Evolutionary conservation across 805 yeast genomes (phyloP).

Genomic region (Myxozyma mucilagina): DNA sequence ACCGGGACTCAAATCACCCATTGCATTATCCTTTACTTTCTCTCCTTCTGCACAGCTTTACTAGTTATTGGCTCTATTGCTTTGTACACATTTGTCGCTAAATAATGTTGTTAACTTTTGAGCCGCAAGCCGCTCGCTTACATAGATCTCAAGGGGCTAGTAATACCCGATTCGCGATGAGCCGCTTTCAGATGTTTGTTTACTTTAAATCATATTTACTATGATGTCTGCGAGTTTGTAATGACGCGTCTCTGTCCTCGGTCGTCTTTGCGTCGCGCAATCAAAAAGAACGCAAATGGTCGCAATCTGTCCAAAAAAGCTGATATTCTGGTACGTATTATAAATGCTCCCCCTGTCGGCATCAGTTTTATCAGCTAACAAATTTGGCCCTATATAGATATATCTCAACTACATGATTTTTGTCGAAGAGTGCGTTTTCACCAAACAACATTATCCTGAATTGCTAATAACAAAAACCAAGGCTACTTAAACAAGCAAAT

Average conservation of each 20-base stretch:
- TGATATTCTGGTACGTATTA: slow-evolving; percentile 22
- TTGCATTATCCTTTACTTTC: background rate
- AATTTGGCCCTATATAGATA: slow-evolving; percentile 13
- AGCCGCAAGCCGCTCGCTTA: background rate
- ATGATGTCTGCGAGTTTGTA: background rate
- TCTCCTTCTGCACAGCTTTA: too few relatives aligned
- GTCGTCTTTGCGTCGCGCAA: slow-evolving; percentile 14
- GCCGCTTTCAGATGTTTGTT: too few relatives aligned
- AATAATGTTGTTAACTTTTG: background rate
- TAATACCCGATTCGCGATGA: too few relatives aligned
- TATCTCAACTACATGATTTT: slow-evolving; percentile 28
- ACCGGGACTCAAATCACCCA: slow-evolving; percentile 17
- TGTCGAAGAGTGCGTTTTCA: slow-evolving; percentile 22
- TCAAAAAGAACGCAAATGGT: slow-evolving; percentile 4
- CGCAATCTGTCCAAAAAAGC: slow-evolving; percentile 15
- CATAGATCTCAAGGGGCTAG: background rate
- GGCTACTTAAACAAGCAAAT: slow-evolving; percentile 18
- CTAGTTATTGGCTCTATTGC: too few relatives aligned
- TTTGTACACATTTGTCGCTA: background rate
- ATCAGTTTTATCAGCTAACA: background rate
- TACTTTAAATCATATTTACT: too few relatives aligned
- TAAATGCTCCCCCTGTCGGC: background rate
- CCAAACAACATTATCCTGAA: background rate
- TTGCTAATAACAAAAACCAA: background rate
- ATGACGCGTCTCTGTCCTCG: slow-evolving; percentile 28